Conservation (phyloP, 192 early-diverging fungal genomes). For the Mortierella claussenii region DNA sequence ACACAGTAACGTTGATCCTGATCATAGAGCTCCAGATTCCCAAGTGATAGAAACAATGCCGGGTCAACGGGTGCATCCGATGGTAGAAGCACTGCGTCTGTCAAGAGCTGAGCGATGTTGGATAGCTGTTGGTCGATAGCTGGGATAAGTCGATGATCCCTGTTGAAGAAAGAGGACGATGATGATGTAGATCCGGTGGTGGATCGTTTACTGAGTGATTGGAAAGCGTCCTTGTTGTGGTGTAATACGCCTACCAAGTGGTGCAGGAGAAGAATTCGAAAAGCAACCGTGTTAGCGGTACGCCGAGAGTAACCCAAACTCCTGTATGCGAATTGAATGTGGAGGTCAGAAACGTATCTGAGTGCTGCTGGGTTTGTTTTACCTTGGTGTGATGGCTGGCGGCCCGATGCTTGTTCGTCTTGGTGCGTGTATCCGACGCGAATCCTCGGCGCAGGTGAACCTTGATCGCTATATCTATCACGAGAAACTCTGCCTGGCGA, state of each 20-base stretch:
- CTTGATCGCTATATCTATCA: slow-evolving; percentile 11
- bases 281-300: too few relatives aligned
- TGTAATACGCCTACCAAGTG: too few relatives aligned
- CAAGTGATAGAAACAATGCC: not conserved
- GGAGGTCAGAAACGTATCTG: too few relatives aligned
- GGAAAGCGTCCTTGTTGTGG: too few relatives aligned
- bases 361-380: too few relatives aligned
- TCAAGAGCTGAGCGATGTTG: slow-evolving; percentile 1
- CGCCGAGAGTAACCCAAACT: too few relatives aligned
- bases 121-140: slow-evolving; percentile 12
- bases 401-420: not conserved
- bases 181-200: not conserved
- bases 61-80: slow-evolving; percentile 4
- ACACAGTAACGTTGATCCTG: slow-evolving; percentile 3
- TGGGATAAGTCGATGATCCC: not conserved
- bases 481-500: too few relatives aligned
- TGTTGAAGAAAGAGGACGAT: not conserved
- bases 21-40: slow-evolving; percentile 15
- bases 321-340: too few relatives aligned
- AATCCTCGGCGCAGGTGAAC: slow-evolving; percentile 16
- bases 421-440: slow-evolving; percentile 7
- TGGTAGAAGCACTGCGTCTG: slow-evolving; percentile 8
- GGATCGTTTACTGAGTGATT: too few relatives aligned
- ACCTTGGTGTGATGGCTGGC: not conserved
- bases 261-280: too few relatives aligned